phyloP scores from a whole-genome alignment of 164 flowering plant species.

The Vitis labrusca region DNA sequence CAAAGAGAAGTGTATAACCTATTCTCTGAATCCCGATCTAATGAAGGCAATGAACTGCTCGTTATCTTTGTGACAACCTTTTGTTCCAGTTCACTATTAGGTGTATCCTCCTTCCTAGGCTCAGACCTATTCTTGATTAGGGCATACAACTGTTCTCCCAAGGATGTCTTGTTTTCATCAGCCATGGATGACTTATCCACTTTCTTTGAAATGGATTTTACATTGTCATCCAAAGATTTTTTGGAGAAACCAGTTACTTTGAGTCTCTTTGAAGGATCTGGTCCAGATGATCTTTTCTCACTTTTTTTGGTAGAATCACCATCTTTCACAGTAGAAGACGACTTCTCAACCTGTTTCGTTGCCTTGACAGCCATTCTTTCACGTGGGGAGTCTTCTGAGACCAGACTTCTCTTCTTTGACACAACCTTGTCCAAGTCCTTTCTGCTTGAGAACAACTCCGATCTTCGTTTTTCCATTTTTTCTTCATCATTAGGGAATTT shows the following conservation, averaged over 20 bases:
- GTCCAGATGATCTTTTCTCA: slow-evolving; percentile 9
- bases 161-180: slow-evolving; percentile 18
- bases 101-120: slow-evolving; percentile 14
- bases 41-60: slow-evolving; percentile 13
- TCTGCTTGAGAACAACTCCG: slow-evolving; percentile 2
- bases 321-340: slow-evolving; percentile 7
- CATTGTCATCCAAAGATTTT: slow-evolving; percentile 15
- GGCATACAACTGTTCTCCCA: slow-evolving; percentile 21
- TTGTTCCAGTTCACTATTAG: slow-evolving; percentile 5
- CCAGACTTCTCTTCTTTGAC: slow-evolving; percentile 15
- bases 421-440: slow-evolving; percentile 3
- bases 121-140: slow-evolving; percentile 11
- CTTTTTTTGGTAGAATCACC: slow-evolving; percentile 9
- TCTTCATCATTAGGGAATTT: slow-evolving; percentile 34
- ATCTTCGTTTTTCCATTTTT: slow-evolving; percentile 7
- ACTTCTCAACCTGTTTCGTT: slow-evolving; percentile 11
- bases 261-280: slow-evolving; percentile 19
- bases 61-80: slow-evolving; percentile 24
- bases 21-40: slow-evolving; percentile 48
- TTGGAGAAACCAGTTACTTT: slow-evolving; percentile 16
- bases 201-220: slow-evolving; percentile 11
- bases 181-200: slow-evolving; percentile 8
- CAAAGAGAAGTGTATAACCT: slow-evolving; percentile 36
- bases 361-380: slow-evolving; percentile 23
- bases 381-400: slow-evolving; percentile 12